These are phyloP conservation scores for Myriosclerotinia curreyana DNA, from an alignment of 2,329 filamentous ascomycete genomes.

Conservation along the genomic window DNA sequence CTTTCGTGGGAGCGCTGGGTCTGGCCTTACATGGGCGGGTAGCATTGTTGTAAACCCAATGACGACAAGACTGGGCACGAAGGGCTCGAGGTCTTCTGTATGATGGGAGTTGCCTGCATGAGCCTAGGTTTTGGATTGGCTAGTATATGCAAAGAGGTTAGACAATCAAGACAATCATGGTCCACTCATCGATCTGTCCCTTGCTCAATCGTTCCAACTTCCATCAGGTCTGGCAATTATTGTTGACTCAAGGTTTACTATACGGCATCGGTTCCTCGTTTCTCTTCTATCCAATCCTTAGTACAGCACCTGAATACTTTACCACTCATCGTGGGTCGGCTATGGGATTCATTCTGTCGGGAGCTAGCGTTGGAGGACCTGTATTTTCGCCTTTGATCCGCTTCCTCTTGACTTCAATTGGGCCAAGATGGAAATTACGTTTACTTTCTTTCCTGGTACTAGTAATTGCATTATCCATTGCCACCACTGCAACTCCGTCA, in stretches of 20 bases:
- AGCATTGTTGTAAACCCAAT: slow-evolving; percentile 49
- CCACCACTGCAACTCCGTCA: slow-evolving; percentile 43
- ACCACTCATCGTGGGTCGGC: slow-evolving; percentile 46
- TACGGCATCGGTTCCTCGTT: slow-evolving; percentile 46
- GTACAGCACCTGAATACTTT: slow-evolving; percentile 50
- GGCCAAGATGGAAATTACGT: slow-evolving; percentile 46
- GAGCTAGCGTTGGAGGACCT: slow-evolving; percentile 45
- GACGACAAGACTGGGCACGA: slow-evolving; percentile 44
- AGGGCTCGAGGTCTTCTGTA: slow-evolving; percentile 41
- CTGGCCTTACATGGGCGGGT: slow-evolving; percentile 51
- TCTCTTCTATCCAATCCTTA: slow-evolving; percentile 45
- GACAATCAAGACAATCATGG: slow-evolving; percentile 5
- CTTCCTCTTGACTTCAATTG: slow-evolving; percentile 44
- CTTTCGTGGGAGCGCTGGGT: slow-evolving; percentile 50
- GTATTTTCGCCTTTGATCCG: slow-evolving; percentile 44
- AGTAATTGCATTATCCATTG: slow-evolving; percentile 42
- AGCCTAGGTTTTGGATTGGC: slow-evolving; percentile 46
- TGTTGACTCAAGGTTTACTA: slow-evolving; percentile 48
- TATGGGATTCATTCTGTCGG: slow-evolving; percentile 46
- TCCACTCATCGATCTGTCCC: background rate
- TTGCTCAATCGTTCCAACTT: background rate
- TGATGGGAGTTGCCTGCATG: slow-evolving; percentile 44
- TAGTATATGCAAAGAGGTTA: slow-evolving; percentile 36
- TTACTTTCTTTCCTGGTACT: slow-evolving; percentile 43
- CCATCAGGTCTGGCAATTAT: slow-evolving; percentile 44